phyloP scores from a whole-genome alignment of 2,329 filamentous ascomycete genomes.

The Lachnum nothofagi region DNA sequence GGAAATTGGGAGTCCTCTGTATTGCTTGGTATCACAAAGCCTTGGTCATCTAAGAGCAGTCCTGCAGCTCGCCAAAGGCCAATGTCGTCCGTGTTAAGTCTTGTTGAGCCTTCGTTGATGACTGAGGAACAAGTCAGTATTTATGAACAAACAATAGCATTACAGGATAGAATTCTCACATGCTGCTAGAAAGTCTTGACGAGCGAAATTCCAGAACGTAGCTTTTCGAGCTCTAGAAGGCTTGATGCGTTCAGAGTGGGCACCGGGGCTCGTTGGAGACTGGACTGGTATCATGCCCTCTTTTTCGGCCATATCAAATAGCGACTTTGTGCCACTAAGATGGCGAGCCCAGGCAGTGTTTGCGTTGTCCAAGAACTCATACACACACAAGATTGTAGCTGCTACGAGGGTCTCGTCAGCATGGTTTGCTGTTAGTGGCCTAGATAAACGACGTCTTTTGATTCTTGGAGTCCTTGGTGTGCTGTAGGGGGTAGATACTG shows the following conservation, averaged over 20 bases:
- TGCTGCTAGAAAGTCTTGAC: conserved; percentile 60
- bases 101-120: conserved; percentile 56
- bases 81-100: conserved; percentile 58
- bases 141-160: background rate
- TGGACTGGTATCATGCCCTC: conserved; percentile 41
- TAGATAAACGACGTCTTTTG: conserved; percentile 41
- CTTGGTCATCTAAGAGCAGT: conserved; percentile 50
- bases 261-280: conserved; percentile 35
- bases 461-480: conserved; percentile 21
- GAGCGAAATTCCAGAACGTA: conserved; percentile 63
- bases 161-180: conserved; percentile 37
- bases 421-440: conserved; percentile 38
- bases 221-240: conserved; percentile 52
- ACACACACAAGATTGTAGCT: conserved; percentile 61
- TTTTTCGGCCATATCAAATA: conserved; percentile 52
- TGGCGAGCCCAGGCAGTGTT: conserved; percentile 59
- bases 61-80: conserved; percentile 60
- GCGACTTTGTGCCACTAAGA: conserved; percentile 59
- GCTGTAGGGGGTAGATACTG: conserved; percentile 23
- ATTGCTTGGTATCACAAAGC: conserved; percentile 45
- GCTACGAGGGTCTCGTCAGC: conserved; percentile 59
- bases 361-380: conserved; percentile 63
- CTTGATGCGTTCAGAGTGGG: conserved; percentile 27
- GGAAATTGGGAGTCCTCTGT: conserved; percentile 36
- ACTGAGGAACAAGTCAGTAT: conserved; percentile 31